A percentile compares a stretch with the other conserved stretches of the same genome.
These are phyloP conservation scores for Vaccinium vitisidaea DNA, from an alignment of 148 eudicot genomes.

Conservation along the genomic window DNA sequence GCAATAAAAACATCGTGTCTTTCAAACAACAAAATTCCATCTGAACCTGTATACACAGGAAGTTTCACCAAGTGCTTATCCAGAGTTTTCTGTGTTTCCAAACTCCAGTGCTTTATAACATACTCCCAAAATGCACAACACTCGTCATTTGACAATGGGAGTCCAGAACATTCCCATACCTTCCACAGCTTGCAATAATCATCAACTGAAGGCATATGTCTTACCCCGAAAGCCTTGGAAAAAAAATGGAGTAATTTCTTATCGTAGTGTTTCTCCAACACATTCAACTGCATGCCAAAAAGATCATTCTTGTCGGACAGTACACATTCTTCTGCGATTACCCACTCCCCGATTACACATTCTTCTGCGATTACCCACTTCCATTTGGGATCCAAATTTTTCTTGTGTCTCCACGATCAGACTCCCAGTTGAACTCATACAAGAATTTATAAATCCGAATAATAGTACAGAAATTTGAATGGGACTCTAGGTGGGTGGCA, in stretches of 20 bases:
- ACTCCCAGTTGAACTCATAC: conserved; percentile 35
- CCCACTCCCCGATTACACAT: conserved; percentile 67
- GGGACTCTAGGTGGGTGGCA: conserved; percentile 34
- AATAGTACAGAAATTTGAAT: conserved; percentile 32
- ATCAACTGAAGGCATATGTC: conserved; percentile 36
- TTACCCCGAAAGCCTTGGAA: conserved; percentile 37
- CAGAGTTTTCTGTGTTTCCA: conserved; percentile 20
- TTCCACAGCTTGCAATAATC: conserved; percentile 65
- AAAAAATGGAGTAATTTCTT: conserved; percentile 38
- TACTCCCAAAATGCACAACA: conserved; percentile 60
- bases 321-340: conserved; percentile 45
- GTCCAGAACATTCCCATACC: conserved; percentile 50
- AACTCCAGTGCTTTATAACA: conserved; percentile 27
- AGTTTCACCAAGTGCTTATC: conserved; percentile 32
- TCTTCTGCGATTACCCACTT: no score
- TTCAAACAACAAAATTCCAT: conserved; percentile 29
- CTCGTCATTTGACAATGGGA: conserved; percentile 24
- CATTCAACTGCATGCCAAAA: conserved; percentile 36
- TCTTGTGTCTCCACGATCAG: conserved; percentile 11
- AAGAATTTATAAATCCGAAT: conserved; percentile 44
- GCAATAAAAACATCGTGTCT: conserved; percentile 55
- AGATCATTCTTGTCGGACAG: conserved; percentile 45
- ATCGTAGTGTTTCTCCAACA: conserved; percentile 44
- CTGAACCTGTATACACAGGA: conserved; percentile 42
- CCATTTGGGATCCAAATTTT: conserved; percentile 54